A percentile compares a stretch with the other conserved stretches of the same genome.
Evolutionary conservation across 2,329 filamentous ascomycete genomes (phyloP).

Genomic region (Pyrenophora graminea): DNA sequence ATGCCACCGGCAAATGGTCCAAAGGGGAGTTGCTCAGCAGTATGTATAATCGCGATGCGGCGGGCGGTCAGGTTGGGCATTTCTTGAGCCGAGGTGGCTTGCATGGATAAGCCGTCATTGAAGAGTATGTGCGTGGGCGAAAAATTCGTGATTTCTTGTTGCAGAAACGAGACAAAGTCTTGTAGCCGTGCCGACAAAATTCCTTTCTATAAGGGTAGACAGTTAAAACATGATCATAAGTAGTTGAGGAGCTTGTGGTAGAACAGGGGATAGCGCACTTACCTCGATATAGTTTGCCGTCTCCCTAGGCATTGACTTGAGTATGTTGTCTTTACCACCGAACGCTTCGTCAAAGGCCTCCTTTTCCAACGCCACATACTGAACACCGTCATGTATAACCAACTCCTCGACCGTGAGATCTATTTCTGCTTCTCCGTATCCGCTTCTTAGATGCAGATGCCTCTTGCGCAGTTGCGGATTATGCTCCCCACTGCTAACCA

Average conservation of each 20-base stretch:
- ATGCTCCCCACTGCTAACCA: background rate
- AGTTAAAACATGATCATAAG: too few relatives aligned
- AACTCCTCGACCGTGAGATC: background rate
- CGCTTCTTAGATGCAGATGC: too few relatives aligned
- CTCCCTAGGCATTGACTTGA: background rate
- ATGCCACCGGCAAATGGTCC: constrained; percentile 5
- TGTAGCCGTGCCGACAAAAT: background rate
- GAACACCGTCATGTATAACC: background rate
- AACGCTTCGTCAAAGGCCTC: background rate
- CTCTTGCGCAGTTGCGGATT: background rate
- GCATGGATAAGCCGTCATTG: constrained; percentile 5
- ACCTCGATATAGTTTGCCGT: background rate
- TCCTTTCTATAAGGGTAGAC: background rate
- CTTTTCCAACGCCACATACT: background rate
- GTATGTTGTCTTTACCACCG: background rate
- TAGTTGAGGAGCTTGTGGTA: too few relatives aligned
- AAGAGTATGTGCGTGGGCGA: constrained; percentile 1
- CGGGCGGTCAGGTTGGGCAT: constrained; percentile 1
- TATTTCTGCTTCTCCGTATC: too few relatives aligned
- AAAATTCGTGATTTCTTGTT: constrained; percentile 3
- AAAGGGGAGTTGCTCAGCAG: constrained; percentile 11
- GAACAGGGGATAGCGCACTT: background rate
- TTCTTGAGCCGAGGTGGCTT: background rate
- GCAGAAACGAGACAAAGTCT: constrained; percentile 4
- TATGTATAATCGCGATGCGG: constrained; percentile 2